phyloP scores from a whole-genome alignment of 2,329 filamentous ascomycete species.

The Neonectria neomacrospora region DNA sequence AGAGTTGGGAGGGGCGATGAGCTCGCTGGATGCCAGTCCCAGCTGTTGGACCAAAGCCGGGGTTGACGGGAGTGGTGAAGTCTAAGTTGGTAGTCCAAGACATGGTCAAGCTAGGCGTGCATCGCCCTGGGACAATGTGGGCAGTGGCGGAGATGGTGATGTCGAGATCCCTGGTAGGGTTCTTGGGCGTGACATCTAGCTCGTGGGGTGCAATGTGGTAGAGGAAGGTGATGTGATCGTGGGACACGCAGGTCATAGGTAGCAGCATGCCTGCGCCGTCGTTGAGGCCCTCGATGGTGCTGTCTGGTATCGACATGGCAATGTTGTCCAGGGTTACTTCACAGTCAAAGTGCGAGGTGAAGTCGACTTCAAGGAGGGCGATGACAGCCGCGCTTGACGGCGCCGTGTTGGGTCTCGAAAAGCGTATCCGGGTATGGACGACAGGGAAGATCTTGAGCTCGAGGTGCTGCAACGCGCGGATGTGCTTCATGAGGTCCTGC shows the following conservation, averaged over 20 bases:
- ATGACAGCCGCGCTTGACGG: conserved; percentile 71
- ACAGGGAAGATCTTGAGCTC: conserved; percentile 74
- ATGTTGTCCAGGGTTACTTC: conserved; percentile 71
- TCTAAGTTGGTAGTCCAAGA: conserved; percentile 76
- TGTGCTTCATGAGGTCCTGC: conserved; percentile 70
- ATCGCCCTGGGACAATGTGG: conserved; percentile 64
- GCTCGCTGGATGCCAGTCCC: conserved; percentile 68
- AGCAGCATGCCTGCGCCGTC: conserved; percentile 59
- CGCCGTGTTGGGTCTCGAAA: conserved; percentile 70
- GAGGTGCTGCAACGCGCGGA: conserved; percentile 72
- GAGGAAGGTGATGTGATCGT: conserved; percentile 80
- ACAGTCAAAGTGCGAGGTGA: conserved; percentile 76
- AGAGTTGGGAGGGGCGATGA: conserved; percentile 72
- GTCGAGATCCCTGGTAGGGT: conserved; percentile 63
- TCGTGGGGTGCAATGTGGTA: conserved; percentile 71
- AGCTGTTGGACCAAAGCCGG: conserved; percentile 66
- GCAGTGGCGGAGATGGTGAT: conserved; percentile 71
- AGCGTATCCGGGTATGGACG: conserved; percentile 77
- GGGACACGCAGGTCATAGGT: conserved; percentile 71
- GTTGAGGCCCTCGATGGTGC: conserved; percentile 68
- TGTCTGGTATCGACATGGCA: conserved; percentile 66
- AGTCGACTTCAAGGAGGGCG: conserved; percentile 78
- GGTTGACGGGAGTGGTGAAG: conserved; percentile 73
- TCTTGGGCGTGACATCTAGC: conserved; percentile 58
- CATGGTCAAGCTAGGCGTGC: conserved; percentile 71